Conservation (phyloP, 768 basidiomycete species). For the Mrakia frigida region DNA sequence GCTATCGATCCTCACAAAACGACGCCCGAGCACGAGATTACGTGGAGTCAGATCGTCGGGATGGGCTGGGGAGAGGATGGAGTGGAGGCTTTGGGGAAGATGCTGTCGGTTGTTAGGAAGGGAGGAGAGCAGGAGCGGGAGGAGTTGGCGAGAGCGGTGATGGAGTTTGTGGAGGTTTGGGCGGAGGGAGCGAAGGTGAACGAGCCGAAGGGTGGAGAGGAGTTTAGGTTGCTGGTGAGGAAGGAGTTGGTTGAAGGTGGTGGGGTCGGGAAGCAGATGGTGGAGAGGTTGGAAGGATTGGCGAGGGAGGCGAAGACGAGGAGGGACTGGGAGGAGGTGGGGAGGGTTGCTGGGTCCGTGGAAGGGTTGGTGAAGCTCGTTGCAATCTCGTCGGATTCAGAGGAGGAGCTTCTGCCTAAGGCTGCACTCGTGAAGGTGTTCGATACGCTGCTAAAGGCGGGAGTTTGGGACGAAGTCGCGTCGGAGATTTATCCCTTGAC, state of each 20-base stretch:
- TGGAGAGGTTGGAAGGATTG: neutral
- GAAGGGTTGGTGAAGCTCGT: neutral
- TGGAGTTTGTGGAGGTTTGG: slow-evolving; percentile 52
- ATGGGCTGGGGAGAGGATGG: slow-evolving; percentile 67
- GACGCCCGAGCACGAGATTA: slow-evolving; percentile 74
- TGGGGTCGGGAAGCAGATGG: neutral
- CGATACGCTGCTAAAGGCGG: slow-evolving; percentile 7
- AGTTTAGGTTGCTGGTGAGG: neutral
- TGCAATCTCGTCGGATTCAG: neutral
- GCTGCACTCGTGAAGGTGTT: neutral
- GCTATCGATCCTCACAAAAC: slow-evolving; percentile 88
- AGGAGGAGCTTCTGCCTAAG: neutral
- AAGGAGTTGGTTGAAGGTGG: neutral
- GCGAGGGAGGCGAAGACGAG: neutral
- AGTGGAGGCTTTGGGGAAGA: neutral
- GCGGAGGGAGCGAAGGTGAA: slow-evolving; percentile 73
- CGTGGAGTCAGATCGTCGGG: slow-evolving; percentile 79
- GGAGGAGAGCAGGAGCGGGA: neutral
- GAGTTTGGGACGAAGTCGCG: slow-evolving; percentile 11
- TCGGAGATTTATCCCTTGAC: slow-evolving; percentile 10
- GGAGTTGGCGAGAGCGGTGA: neutral
- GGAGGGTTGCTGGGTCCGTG: slow-evolving; percentile 13
- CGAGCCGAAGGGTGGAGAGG: slow-evolving; percentile 47
- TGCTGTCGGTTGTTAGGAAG: neutral
- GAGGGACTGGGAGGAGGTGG: slow-evolving; percentile 2